Conservation (phyloP, 2,329 filamentous ascomycete species). For the Alternaria triticimaculans region DNA sequence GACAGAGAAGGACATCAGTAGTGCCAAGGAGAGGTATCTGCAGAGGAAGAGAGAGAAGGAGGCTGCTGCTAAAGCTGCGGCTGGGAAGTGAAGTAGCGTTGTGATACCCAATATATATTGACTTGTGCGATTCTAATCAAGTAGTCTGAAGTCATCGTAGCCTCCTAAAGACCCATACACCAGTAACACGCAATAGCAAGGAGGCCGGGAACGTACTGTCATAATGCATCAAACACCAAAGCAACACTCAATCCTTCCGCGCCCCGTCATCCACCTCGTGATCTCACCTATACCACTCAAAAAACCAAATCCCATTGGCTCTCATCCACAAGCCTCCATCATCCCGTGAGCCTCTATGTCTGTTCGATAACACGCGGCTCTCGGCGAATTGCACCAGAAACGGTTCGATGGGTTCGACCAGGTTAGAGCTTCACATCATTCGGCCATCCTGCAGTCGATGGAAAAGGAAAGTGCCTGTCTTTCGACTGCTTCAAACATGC, state of each 20-base stretch:
- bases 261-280: neutral
- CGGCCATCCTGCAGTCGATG: neutral
- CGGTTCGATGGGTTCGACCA: neutral
- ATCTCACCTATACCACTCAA: neutral
- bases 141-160: neutral
- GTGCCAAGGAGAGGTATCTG: slow-evolving; percentile 80
- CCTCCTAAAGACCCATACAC: neutral
- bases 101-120: slow-evolving; percentile 6
- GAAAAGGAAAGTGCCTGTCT: neutral
- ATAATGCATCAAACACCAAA: neutral
- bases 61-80: slow-evolving; percentile 72
- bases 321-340: neutral
- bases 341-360: neutral
- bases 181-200: neutral
- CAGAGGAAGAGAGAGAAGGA: slow-evolving; percentile 77
- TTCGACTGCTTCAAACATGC: neutral
- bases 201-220: neutral
- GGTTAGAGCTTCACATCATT: neutral
- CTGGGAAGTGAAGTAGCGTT: slow-evolving; percentile 14
- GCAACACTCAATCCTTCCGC: neutral
- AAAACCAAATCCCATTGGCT: neutral
- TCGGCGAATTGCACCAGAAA: neutral
- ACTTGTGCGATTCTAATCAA: neutral
- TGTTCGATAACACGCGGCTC: neutral
- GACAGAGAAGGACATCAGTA: slow-evolving; percentile 76